These are phyloP conservation scores for Colletotrichum spinosum DNA, from an alignment of 2,329 filamentous ascomycete genomes.

Conservation along the genomic window DNA sequence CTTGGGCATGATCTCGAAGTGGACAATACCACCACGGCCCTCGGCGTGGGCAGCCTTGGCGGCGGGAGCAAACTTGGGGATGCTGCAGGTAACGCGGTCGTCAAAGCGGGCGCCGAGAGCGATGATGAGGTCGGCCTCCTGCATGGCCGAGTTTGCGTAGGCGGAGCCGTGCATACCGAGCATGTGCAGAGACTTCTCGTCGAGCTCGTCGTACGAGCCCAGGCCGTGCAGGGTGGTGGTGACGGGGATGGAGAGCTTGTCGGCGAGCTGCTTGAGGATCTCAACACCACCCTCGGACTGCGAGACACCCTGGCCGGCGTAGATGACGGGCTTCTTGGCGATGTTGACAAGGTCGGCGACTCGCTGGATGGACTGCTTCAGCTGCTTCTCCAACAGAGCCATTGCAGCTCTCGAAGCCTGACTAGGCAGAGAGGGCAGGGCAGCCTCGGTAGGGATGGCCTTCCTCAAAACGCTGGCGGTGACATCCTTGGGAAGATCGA, in stretches of 20 bases:
- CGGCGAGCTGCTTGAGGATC: slow-evolving; percentile 85
- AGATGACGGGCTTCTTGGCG: slow-evolving; percentile 94
- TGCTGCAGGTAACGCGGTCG: slow-evolving; percentile 87
- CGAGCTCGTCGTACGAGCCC: slow-evolving; percentile 91
- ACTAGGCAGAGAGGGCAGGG: slow-evolving; percentile 83
- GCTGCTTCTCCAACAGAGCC: slow-evolving; percentile 77
- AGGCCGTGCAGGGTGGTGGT: slow-evolving; percentile 96
- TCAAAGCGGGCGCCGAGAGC: slow-evolving; percentile 95
- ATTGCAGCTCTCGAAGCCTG: slow-evolving; percentile 86
- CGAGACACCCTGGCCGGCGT: slow-evolving; percentile 91
- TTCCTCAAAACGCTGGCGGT: slow-evolving; percentile 85
- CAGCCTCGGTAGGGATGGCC: slow-evolving; percentile 82
- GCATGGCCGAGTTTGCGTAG: slow-evolving; percentile 98
- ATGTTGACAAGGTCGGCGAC: slow-evolving; percentile 87
- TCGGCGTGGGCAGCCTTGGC: slow-evolving; percentile 88
- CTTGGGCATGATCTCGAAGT: slow-evolving; percentile 99
- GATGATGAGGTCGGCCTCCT: slow-evolving; percentile 95
- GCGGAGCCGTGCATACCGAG: slow-evolving; percentile 98
- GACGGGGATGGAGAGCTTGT: slow-evolving; percentile 92
- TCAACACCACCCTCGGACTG: slow-evolving; percentile 81
- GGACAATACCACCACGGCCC: slow-evolving; percentile 91
- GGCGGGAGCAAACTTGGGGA: slow-evolving; percentile 88
- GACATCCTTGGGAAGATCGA: slow-evolving; percentile 96
- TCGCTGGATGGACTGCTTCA: slow-evolving; percentile 78
- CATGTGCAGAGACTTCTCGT: slow-evolving; percentile 97